Percentiles rank a stretch among this genome's conserved stretches.
phyloP scores from a whole-genome alignment of 257 asterid species.

The Solanum sitiens region DNA sequence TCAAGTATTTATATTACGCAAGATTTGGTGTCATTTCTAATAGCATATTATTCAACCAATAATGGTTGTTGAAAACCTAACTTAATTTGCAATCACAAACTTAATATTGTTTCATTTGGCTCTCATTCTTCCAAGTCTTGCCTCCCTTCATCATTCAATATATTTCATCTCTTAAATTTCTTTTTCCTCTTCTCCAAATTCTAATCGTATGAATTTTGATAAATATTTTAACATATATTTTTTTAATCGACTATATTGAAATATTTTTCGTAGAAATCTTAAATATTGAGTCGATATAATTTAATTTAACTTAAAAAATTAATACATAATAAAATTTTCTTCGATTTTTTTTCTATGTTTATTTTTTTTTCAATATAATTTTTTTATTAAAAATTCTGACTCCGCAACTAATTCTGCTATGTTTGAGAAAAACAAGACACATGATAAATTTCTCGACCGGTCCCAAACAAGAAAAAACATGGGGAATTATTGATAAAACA shows the following conservation, averaged over 20 bases:
- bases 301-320: not conserved
- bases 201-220: not conserved
- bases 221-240: not conserved
- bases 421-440: not conserved
- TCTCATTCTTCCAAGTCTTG: conserved; percentile 31
- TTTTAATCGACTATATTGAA: no score
- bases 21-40: not conserved
- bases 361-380: no score
- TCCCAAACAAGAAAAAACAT: not conserved
- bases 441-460: not conserved
- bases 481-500: not conserved
- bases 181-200: not conserved
- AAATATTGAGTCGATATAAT: not conserved
- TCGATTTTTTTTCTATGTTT: no score
- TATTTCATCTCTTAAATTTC: not conserved
- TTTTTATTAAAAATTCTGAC: not conserved
- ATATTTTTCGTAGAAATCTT: not conserved
- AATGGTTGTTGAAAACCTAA: not conserved
- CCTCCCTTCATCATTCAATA: not conserved
- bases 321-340: not conserved
- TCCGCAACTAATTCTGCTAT: not conserved
- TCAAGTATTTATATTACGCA: not conserved
- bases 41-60: not conserved
- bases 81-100: conserved; percentile 1
- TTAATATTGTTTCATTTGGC: conserved; percentile 10